Evolutionary conservation across 306 rosid species (phyloP).

Genomic region (Cicer yamashitae): DNA sequence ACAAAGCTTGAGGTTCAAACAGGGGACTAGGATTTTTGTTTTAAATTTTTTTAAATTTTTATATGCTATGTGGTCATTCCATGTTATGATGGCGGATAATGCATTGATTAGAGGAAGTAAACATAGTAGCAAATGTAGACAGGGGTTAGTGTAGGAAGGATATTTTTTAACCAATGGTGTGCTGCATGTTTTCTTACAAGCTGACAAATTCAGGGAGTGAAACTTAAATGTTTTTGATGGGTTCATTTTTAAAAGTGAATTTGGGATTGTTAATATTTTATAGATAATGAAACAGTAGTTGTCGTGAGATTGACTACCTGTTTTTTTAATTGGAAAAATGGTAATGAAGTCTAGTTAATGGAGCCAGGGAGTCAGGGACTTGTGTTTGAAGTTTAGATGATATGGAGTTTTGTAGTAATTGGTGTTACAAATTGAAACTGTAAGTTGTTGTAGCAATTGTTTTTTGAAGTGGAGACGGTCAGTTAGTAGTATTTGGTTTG

Average conservation of each 20-base stretch:
- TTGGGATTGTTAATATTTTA: conserved; percentile 17
- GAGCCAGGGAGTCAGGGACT: conserved; percentile 1
- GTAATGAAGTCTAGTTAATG: conserved; percentile 34
- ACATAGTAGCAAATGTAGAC: conserved; percentile 31
- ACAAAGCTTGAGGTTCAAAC: conserved; percentile 26
- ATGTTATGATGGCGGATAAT: neutral
- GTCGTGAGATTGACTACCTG: conserved; percentile 20
- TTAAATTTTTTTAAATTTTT: neutral
- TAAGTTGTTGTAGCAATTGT: conserved; percentile 10
- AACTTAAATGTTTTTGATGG: conserved; percentile 16
- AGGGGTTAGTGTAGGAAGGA: conserved; percentile 10
- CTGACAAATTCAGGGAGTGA: conserved; percentile 12
- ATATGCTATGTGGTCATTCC: conserved; percentile 8
- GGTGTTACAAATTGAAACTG: conserved; percentile 30
- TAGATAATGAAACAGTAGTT: conserved; percentile 29
- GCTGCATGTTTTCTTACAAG: conserved; percentile 26
- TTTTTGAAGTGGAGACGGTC: conserved; percentile 28
- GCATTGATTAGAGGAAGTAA: conserved; percentile 36
- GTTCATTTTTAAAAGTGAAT: conserved; percentile 29
- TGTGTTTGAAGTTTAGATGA: conserved; percentile 23
- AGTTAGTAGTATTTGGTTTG: conserved; percentile 30
- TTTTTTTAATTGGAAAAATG: conserved; percentile 28
- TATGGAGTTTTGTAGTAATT: conserved; percentile 12
- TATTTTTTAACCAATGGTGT: conserved; percentile 8
- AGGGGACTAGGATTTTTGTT: neutral